phyloP scores from a whole-genome alignment of 2,329 filamentous ascomycete species.

The Xylaria sp. region DNA sequence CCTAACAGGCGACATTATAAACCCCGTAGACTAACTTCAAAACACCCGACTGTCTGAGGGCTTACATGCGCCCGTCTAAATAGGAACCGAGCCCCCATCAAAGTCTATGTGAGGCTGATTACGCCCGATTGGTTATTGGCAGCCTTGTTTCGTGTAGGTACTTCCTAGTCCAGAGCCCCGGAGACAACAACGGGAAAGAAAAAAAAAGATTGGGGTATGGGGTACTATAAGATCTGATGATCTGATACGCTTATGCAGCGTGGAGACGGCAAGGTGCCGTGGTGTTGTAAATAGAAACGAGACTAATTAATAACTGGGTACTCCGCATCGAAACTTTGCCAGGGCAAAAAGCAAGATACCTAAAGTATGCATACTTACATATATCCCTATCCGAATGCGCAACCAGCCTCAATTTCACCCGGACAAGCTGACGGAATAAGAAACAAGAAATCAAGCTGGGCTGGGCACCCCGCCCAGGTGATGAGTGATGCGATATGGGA shows the following conservation, averaged over 20 bases:
- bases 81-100: neutral
- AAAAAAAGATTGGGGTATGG: neutral
- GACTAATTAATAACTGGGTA: neutral
- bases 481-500: conserved; percentile 28
- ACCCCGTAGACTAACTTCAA: no score
- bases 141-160: conserved; percentile 18
- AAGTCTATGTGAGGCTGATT: conserved; percentile 17
- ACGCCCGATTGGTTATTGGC: conserved; percentile 12
- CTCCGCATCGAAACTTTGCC: neutral
- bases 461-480: neutral
- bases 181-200: neutral
- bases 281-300: neutral
- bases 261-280: no score
- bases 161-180: neutral
- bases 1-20: neutral
- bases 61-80: conserved; percentile 4
- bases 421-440: neutral
- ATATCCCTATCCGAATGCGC: neutral
- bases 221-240: neutral
- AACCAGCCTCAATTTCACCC: neutral
- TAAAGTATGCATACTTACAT: no score
- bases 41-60: neutral
- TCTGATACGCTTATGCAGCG: no score
- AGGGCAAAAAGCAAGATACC: neutral
- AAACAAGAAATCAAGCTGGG: conserved; percentile 2